These are phyloP conservation scores for Scheffersomyces cryptocercus DNA, from an alignment of 1,139 yeast species.

Conservation along the genomic window DNA sequence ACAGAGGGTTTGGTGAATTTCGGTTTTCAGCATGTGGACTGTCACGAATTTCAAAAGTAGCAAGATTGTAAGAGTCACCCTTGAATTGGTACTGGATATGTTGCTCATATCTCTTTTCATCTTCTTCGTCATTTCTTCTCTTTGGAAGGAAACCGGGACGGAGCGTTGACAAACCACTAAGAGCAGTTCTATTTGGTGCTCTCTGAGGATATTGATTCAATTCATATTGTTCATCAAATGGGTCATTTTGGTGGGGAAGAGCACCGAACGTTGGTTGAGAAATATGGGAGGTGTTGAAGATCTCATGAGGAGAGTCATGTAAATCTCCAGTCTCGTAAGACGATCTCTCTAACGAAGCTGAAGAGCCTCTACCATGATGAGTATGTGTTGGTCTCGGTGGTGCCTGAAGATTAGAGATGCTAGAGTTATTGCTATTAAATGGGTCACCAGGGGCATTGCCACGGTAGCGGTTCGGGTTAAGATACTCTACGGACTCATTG, in stretches of 20 bases:
- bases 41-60: slow-evolving; percentile 29
- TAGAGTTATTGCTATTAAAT: slow-evolving; percentile 16
- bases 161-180: not conserved
- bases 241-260: slow-evolving; percentile 10
- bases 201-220: not conserved
- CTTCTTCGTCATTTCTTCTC: slow-evolving; percentile 37
- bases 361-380: slow-evolving; percentile 7
- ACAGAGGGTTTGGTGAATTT: slow-evolving; percentile 7
- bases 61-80: slow-evolving; percentile 47
- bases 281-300: slow-evolving; percentile 26
- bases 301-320: slow-evolving; percentile 3
- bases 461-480: slow-evolving; percentile 15
- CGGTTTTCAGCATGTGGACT: slow-evolving; percentile 8
- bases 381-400: slow-evolving; percentile 27
- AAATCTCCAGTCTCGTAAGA: slow-evolving; percentile 8
- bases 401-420: slow-evolving; percentile 33
- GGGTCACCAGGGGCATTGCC: slow-evolving; percentile 21
- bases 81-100: slow-evolving; percentile 42
- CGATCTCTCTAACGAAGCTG: slow-evolving; percentile 14
- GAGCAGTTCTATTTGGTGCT: not conserved
- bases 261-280: slow-evolving; percentile 20
- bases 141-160: not conserved
- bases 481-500: slow-evolving; percentile 8
- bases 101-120: slow-evolving; percentile 39
- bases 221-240: slow-evolving; percentile 4